Conservation (phyloP, 352 stramenopile genomes). For the Phytophthora lateralis region DNA sequence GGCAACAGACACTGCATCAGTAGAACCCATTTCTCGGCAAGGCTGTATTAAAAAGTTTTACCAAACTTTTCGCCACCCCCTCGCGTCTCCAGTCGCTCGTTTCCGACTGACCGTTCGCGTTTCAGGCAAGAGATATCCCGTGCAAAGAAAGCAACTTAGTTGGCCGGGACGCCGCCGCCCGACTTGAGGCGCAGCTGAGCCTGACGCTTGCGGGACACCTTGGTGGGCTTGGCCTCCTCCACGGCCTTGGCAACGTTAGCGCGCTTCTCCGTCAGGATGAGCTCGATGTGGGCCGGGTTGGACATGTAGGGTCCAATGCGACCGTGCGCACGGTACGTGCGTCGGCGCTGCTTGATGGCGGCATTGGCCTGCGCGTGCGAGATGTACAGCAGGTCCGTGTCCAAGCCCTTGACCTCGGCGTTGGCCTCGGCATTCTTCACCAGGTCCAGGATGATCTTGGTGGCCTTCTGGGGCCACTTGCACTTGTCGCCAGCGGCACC, state of each 20-base stretch:
- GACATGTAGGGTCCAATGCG: constrained; percentile 99
- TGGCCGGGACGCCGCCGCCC: constrained; percentile 81
- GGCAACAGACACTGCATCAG: constrained; percentile 48
- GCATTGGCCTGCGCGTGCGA: constrained; percentile 98
- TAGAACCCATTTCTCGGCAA: constrained; percentile 83
- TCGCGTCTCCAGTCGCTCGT: constrained; percentile 54
- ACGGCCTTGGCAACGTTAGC: constrained; percentile 94
- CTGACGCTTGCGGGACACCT: constrained; percentile 90
- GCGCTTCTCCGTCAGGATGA: constrained; percentile 97
- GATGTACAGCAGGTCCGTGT: constrained; percentile 96
- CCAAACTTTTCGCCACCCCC: constrained; percentile 44
- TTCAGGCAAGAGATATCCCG: constrained; percentile 35
- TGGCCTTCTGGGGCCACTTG: constrained; percentile 99
- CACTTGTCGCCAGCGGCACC: constrained; percentile 97
- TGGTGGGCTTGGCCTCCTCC: constrained; percentile 86
- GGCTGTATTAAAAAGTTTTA: constrained; percentile 82
- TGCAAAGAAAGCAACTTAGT: constrained; percentile 57
- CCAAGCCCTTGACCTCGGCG: constrained; percentile 98
- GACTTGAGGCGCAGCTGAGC: constrained; percentile 90
- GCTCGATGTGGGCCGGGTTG: constrained; percentile 99
- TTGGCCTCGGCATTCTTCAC: constrained; percentile 99
- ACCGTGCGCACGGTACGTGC: constrained; percentile 98
- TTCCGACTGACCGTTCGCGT: constrained; percentile 35
- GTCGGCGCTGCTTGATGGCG: constrained; percentile 97
- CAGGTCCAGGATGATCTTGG: constrained; percentile 98